phyloP scores from a whole-genome alignment of 495 filamentous ascomycete species.

The Geoglossum glabrum region DNA sequence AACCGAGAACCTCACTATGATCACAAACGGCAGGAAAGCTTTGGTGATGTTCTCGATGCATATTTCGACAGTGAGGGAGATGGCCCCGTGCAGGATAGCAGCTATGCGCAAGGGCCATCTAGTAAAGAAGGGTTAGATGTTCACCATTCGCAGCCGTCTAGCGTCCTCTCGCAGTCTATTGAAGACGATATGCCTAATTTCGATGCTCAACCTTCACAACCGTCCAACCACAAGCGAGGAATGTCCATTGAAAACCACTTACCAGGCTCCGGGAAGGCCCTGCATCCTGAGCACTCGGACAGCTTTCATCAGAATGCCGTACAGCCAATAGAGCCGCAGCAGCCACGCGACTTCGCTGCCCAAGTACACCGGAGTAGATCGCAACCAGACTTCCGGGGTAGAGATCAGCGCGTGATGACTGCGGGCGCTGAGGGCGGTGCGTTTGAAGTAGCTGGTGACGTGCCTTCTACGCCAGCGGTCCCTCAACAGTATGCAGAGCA shows the following conservation, averaged over 20 bases:
- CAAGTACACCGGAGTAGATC: constrained; percentile 34
- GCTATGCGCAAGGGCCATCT: neutral
- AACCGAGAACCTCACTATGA: neutral
- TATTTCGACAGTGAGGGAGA: neutral
- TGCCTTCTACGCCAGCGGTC: constrained; percentile 28
- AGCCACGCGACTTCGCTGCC: constrained; percentile 2
- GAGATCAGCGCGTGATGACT: neutral
- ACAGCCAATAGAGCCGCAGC: constrained; percentile 13
- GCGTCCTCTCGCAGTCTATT: neutral
- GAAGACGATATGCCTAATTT: constrained; percentile 55
- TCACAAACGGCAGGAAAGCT: neutral
- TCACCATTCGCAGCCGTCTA: neutral
- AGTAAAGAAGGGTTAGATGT: neutral
- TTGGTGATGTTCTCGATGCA: constrained; percentile 1
- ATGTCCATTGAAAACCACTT: constrained; percentile 31
- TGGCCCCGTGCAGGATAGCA: neutral
- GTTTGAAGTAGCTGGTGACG: constrained; percentile 49
- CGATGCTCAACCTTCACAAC: constrained; percentile 34
- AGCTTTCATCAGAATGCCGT: constrained; percentile 1
- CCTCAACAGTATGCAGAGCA: constrained; percentile 13
- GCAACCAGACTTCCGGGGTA: constrained; percentile 42
- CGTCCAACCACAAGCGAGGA: constrained; percentile 13
- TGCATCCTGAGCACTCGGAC: constrained; percentile 1
- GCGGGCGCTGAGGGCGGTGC: constrained; percentile 14
- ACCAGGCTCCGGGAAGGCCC: constrained; percentile 25